A percentile compares a stretch with the other conserved stretches of the same genome.
These are phyloP conservation scores for Lentinula sp. DNA, from an alignment of 768 basidiomycete genomes.

Conservation along the genomic window DNA sequence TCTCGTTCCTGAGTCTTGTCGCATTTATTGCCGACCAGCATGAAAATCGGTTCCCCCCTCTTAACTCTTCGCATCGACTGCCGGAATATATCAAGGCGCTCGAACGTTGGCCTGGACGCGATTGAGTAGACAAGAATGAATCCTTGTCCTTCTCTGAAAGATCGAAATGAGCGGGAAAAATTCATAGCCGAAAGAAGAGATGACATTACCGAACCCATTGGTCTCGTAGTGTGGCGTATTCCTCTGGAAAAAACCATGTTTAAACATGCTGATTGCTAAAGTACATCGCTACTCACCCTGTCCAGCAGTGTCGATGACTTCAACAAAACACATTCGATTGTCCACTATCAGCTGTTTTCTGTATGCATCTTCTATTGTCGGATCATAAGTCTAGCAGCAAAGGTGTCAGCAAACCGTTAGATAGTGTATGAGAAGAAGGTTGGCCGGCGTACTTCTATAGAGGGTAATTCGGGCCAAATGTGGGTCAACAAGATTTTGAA, in stretches of 20 bases:
- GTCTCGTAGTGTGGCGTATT: conserved; percentile 92
- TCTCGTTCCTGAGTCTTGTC: conserved; percentile 91
- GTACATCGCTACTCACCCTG: conserved; percentile 60
- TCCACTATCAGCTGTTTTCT: conserved; percentile 93
- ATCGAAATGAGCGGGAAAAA: neutral
- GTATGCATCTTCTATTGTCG: conserved; percentile 98
- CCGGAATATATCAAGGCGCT: conserved; percentile 84
- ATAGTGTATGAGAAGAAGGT: conserved; percentile 9
- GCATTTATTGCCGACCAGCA: conserved; percentile 95
- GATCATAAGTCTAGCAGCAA: conserved; percentile 79
- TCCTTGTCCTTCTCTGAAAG: conserved; percentile 86
- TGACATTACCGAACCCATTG: conserved; percentile 91
- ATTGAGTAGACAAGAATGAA: conserved; percentile 97
- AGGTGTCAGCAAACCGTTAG: conserved; percentile 7
- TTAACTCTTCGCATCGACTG: conserved; percentile 89
- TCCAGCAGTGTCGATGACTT: conserved; percentile 96
- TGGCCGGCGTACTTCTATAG: conserved; percentile 45
- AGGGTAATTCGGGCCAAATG: conserved; percentile 9
- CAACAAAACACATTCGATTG: conserved; percentile 91
- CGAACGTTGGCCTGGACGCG: conserved; percentile 87
- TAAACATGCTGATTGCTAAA: conserved; percentile 6
- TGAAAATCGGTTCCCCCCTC: conserved; percentile 78
- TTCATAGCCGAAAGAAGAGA: neutral
- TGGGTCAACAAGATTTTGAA: conserved; percentile 4
- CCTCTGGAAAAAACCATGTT: conserved; percentile 51